phyloP scores from a whole-genome alignment of 2,329 filamentous ascomycete species.

The Orbilia brochopaga region DNA sequence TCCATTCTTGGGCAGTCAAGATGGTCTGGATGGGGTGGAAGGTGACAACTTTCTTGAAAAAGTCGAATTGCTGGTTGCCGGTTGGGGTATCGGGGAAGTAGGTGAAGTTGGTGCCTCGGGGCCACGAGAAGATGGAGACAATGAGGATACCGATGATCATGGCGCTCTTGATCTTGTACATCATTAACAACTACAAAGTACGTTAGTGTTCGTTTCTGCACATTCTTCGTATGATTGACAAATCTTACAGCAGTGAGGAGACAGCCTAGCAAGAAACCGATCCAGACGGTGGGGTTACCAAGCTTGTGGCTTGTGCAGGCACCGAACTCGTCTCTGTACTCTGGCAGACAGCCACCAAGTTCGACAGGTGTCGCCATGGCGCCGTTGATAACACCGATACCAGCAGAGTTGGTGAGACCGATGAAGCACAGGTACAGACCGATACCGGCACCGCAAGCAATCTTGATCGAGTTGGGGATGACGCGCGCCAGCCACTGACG shows the following conservation, averaged over 20 bases:
- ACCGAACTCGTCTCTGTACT: constrained; percentile 61
- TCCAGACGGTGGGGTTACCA: constrained; percentile 82
- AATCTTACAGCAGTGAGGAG: constrained; percentile 71
- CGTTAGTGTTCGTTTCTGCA: not conserved
- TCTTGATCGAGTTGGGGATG: constrained; percentile 82
- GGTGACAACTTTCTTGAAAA: constrained; percentile 85
- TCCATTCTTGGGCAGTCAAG: constrained; percentile 75
- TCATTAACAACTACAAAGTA: constrained; percentile 41
- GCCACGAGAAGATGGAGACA: constrained; percentile 89
- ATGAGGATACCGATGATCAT: constrained; percentile 83
- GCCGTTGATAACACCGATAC: constrained; percentile 79
- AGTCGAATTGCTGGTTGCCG: constrained; percentile 76
- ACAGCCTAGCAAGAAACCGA: constrained; percentile 85
- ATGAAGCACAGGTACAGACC: constrained; percentile 76
- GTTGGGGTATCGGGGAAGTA: constrained; percentile 76
- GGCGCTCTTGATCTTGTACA: constrained; percentile 81
- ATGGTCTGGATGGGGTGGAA: constrained; percentile 77
- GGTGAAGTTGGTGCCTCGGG: constrained; percentile 74
- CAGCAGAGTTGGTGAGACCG: constrained; percentile 75
- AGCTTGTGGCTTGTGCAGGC: constrained; percentile 72
- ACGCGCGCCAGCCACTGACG: constrained; percentile 86
- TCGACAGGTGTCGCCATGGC: constrained; percentile 72
- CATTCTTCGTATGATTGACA: not conserved
- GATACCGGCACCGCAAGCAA: constrained; percentile 84
- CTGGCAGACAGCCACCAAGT: constrained; percentile 73